Conservation (phyloP, 1,139 yeast genomes). For the Starmera stellimalicola region DNA sequence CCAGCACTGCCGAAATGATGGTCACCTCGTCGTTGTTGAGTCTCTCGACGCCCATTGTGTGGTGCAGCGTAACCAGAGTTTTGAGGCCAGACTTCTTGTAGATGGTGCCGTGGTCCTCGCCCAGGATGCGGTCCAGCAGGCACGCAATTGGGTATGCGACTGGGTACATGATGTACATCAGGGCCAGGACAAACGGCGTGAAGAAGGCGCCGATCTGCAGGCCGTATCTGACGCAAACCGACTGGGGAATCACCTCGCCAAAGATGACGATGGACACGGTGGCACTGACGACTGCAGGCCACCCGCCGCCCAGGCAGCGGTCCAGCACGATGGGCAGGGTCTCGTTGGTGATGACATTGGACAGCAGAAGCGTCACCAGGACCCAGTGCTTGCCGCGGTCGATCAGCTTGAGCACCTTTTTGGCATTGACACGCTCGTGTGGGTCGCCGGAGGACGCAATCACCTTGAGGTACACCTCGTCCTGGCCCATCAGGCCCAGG, state of each 20-base stretch:
- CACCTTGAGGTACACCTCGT: conserved; percentile 79
- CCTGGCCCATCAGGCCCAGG: conserved; percentile 95
- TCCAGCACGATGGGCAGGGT: conserved; percentile 91
- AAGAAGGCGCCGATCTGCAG: conserved; percentile 84
- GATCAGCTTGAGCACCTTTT: conserved; percentile 60
- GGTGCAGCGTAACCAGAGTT: conserved; percentile 85
- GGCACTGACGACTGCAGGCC: conserved; percentile 92
- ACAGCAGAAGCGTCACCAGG: conserved; percentile 76
- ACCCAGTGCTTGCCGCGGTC: conserved; percentile 95
- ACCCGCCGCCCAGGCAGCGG: conserved; percentile 90
- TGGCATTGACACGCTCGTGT: conserved; percentile 61
- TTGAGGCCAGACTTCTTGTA: conserved; percentile 90
- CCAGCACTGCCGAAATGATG: conserved; percentile 87
- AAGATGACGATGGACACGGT: conserved; percentile 89
- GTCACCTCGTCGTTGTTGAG: conserved; percentile 94
- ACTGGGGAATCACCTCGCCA: conserved; percentile 96
- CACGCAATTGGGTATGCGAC: conserved; percentile 86
- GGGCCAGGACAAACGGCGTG: conserved; percentile 73
- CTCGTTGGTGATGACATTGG: conserved; percentile 91
- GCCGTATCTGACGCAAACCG: conserved; percentile 87
- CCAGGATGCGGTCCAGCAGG: conserved; percentile 71
- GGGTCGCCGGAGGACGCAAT: conserved; percentile 40
- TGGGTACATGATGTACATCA: conserved; percentile 90
- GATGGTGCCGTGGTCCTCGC: conserved; percentile 94
- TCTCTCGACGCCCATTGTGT: conserved; percentile 92